A percentile compares a stretch with the other conserved stretches of the same genome.
Conservation (phyloP, 2,329 filamentous ascomycete species). For the Claviceps pazoutovae region DNA sequence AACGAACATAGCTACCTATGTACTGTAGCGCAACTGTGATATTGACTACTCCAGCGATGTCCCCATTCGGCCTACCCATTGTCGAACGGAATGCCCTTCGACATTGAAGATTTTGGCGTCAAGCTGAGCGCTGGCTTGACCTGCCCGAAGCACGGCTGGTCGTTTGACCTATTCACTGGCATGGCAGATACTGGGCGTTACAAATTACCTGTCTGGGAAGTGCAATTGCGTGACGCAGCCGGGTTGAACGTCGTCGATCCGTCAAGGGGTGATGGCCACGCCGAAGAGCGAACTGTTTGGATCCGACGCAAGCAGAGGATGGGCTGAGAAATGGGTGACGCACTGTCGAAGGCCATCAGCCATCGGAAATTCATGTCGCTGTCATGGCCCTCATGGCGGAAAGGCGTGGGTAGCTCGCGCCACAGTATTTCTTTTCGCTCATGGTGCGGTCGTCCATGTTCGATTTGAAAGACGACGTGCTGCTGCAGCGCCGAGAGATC, state of each 20-base stretch:
- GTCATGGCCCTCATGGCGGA: no score
- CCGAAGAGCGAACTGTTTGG: constrained; percentile 24
- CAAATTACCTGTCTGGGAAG: constrained; percentile 48
- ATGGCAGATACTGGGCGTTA: constrained; percentile 48
- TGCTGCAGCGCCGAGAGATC: neutral
- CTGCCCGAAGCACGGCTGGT: constrained; percentile 59
- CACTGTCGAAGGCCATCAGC: neutral
- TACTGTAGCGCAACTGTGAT: no score
- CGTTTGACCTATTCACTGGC: constrained; percentile 54
- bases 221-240: constrained; percentile 31
- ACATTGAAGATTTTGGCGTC: constrained; percentile 61
- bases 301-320: constrained; percentile 29
- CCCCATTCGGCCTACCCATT: constrained; percentile 55
- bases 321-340: constrained; percentile 8
- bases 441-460: neutral
- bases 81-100: constrained; percentile 47
- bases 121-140: constrained; percentile 46
- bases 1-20: no score
- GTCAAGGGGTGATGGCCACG: neutral
- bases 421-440: neutral
- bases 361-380: neutral
- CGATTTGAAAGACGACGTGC: neutral
- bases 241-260: constrained; percentile 6
- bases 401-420: neutral
- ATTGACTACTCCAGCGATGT: constrained; percentile 34